These are phyloP conservation scores for Botryotinia globosa DNA, from an alignment of 2,329 filamentous ascomycete species.

Conservation along the genomic window DNA sequence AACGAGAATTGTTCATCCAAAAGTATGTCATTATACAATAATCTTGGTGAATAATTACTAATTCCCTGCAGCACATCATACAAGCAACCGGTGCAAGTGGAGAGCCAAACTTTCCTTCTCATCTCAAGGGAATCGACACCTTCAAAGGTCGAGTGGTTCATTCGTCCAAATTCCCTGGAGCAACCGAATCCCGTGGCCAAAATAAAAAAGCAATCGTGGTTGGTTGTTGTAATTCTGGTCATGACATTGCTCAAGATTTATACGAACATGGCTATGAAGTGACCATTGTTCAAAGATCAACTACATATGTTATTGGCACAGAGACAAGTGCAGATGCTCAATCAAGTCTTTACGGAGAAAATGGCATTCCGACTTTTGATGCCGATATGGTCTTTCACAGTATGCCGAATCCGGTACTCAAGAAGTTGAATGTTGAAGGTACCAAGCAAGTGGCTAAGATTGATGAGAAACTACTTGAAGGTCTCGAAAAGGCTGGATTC, in stretches of 20 bases:
- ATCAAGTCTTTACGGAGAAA: conserved; percentile 42
- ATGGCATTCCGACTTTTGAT: conserved; percentile 60
- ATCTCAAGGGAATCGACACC: conserved; percentile 47
- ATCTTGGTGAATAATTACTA: neutral
- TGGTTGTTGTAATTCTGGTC: conserved; percentile 65
- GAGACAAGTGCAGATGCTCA: conserved; percentile 44
- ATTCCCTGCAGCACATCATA: conserved; percentile 32
- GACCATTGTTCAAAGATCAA: conserved; percentile 67
- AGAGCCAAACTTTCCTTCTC: conserved; percentile 51
- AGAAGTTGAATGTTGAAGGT: conserved; percentile 52
- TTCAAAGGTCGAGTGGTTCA: conserved; percentile 62
- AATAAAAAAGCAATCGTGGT: conserved; percentile 63
- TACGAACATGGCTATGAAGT: conserved; percentile 63
- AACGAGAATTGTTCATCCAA: conserved; percentile 23
- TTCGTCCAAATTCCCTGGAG: conserved; percentile 58
- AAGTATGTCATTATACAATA: conserved; percentile 10
- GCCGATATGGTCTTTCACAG: conserved; percentile 61
- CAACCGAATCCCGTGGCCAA: conserved; percentile 42
- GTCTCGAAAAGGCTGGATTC: conserved; percentile 56
- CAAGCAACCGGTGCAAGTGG: conserved; percentile 45
- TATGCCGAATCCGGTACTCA: conserved; percentile 57
- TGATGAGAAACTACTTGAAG: conserved; percentile 45
- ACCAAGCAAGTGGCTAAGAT: conserved; percentile 41
- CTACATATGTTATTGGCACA: conserved; percentile 62
- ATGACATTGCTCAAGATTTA: conserved; percentile 68